These are phyloP conservation scores for Blastocystis sp. DNA, from an alignment of 352 stramenopile genomes.

Conservation along the genomic window DNA sequence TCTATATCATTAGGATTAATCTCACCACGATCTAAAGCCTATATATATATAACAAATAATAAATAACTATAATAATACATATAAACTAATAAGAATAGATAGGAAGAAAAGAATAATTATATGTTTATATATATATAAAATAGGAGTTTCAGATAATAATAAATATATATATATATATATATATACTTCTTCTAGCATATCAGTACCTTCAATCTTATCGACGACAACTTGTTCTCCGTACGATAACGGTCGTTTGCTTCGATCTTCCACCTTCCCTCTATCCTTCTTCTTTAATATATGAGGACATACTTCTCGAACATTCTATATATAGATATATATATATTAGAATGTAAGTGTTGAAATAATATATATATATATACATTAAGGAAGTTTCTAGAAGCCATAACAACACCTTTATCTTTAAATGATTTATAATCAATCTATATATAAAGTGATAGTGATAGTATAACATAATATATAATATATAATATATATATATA, in stretches of 20 bases:
- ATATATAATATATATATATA: conserved; percentile 6
- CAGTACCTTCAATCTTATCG: conserved; percentile 75
- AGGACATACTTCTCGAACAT: conserved; percentile 68
- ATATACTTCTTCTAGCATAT: conserved; percentile 69
- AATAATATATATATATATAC: conserved; percentile 52
- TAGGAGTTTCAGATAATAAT: conserved; percentile 52
- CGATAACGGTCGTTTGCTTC: conserved; percentile 43
- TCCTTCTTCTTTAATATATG: conserved; percentile 80
- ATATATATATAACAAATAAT: too few relatives aligned
- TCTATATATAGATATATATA: background rate
- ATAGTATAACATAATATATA: conserved; percentile 45
- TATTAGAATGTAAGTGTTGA: too few relatives aligned
- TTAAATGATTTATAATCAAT: conserved; percentile 73
- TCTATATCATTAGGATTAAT: conserved; percentile 47
- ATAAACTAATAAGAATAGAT: conserved; percentile 40
- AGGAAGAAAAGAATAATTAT: conserved; percentile 46
- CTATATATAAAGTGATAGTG: conserved; percentile 60
- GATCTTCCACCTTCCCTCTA: conserved; percentile 68
- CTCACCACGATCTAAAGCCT: conserved; percentile 50
- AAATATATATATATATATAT: conserved; percentile 51
- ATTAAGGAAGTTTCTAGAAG: conserved; percentile 77
- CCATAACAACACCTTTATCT: conserved; percentile 86
- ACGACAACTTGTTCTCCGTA: conserved; percentile 68
- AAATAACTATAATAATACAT: conserved; percentile 39
- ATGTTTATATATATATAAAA: too few relatives aligned